Evolutionary conservation across 2,329 filamentous ascomycete genomes (phyloP), one percentile per base, ranked within the genome.

Genomic region (Aspergillus ibericus): DNA sequence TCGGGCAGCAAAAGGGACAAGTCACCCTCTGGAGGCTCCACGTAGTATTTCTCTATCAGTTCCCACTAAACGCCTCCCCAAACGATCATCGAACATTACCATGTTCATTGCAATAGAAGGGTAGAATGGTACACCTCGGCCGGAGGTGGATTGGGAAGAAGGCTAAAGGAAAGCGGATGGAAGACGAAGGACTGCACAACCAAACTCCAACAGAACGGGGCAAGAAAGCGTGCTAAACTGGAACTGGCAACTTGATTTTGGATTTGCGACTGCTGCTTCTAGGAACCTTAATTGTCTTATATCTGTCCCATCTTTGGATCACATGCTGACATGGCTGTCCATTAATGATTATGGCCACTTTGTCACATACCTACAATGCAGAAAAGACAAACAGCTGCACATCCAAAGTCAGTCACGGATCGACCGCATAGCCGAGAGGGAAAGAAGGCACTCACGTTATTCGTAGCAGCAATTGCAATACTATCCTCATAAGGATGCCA

Each of bases 401-500:
- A 25, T 10, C 34, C 62, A 47, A 46, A 20, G 51, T 69, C 59
- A 71, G 64, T 10, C 12, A 32, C 18, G 60, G 27, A 12, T 32
- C 18, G 52, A 15, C 46, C 44, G 49, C 7, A 16, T 20, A 32
- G 49, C 38, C 18, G 13, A 46, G 5, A 13, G 15, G 10, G 32
- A 22, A 16, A 25, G 57, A 15, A 60, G 22, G 53, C 44, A 83
- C 93, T 89, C 81, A 98, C 95, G 80, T 99, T 99, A 83, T 99
- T 99, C 65, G 95, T 99, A 61, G 95, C 95, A 68, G 95, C 95
- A 82, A 99, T 99, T 58, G 95, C 95, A 80, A 99, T 99, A 81
- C 93, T 98, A 80, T 99, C 93, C 80, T 99, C 95, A 71, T 96
- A 97, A 50, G 95, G 95, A 87, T 99, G 95, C 95, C 95, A 99